A percentile compares a stretch with the other conserved stretches of the same genome.
phyloP scores from a whole-genome alignment of 768 basidiomycete genomes.

The Suillus subluteus region DNA sequence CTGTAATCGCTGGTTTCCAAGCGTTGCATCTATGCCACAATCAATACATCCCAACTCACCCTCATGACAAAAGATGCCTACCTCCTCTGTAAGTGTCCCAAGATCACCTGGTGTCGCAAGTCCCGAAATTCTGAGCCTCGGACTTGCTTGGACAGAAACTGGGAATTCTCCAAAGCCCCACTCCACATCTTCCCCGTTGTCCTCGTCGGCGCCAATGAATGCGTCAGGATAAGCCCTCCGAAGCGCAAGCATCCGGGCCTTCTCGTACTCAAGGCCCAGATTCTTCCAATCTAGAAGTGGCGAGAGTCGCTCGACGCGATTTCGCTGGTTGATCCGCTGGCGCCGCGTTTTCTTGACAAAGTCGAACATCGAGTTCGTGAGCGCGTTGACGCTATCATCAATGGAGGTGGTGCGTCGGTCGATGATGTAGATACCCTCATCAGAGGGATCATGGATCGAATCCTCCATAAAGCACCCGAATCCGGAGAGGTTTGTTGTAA shows the following conservation, averaged over 20 bases:
- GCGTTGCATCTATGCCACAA: conserved; percentile 70
- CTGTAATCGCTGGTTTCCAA: conserved; percentile 87
- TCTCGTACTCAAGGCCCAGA: conserved; percentile 95
- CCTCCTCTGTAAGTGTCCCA: conserved; percentile 87
- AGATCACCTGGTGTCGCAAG: conserved; percentile 92
- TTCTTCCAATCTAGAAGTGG: conserved; percentile 99
- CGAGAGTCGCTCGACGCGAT: conserved; percentile 92
- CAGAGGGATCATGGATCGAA: conserved; percentile 90
- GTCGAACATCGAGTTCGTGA: conserved; percentile 72
- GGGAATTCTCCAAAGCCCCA: conserved; percentile 17
- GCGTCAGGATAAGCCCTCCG: conserved; percentile 94
- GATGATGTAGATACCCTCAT: conserved; percentile 96
- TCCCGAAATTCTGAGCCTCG: conserved; percentile 73
- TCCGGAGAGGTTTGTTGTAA: conserved; percentile 97
- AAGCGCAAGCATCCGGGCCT: conserved; percentile 89
- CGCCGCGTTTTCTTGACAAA: conserved; percentile 87
- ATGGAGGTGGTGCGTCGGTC: conserved; percentile 88
- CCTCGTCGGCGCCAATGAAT: conserved; percentile 66
- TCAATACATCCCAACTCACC: conserved; percentile 2
- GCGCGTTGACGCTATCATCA: conserved; percentile 88
- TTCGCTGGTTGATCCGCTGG: conserved; percentile 98
- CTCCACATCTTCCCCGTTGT: conserved; percentile 46
- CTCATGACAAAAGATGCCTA: conserved; percentile 33
- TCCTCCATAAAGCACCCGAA: conserved; percentile 99
- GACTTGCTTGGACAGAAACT: conserved; percentile 81